Conservation (phyloP, 345 rosid genomes). For the Hibiscus tridactylites region DNA sequence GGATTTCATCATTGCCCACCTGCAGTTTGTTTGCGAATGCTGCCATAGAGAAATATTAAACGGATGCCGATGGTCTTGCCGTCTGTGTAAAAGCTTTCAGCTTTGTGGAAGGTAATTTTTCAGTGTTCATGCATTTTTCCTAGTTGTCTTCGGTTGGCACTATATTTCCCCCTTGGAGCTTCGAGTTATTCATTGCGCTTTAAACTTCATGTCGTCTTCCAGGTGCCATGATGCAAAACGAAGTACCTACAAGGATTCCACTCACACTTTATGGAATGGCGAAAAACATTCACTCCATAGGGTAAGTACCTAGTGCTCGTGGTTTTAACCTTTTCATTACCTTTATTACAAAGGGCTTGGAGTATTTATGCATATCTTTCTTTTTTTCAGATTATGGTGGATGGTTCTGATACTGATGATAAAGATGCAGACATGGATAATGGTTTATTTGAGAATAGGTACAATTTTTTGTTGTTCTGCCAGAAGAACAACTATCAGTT, state of each 20-base stretch:
- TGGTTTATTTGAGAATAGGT: slow-evolving; percentile 44
- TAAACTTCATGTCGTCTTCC: slow-evolving; percentile 5
- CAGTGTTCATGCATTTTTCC: not conserved
- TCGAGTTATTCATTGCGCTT: not conserved
- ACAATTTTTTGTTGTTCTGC: slow-evolving; percentile 45
- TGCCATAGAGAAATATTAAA: slow-evolving; percentile 41
- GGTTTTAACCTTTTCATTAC: not conserved
- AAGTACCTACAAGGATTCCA: slow-evolving; percentile 15
- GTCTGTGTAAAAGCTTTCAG: slow-evolving; percentile 51
- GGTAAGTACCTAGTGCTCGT: slow-evolving; percentile 25
- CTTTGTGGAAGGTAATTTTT: slow-evolving; percentile 48
- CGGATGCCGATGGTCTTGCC: slow-evolving; percentile 51
- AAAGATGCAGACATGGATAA: slow-evolving; percentile 31
- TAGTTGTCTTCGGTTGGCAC: not conserved
- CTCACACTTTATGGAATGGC: slow-evolving; percentile 18
- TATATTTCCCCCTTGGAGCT: not conserved
- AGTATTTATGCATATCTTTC: not conserved
- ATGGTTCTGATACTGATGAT: slow-evolving; percentile 39
- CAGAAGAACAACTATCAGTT: slow-evolving; percentile 47
- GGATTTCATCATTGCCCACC: slow-evolving; percentile 46
- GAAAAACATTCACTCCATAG: slow-evolving; percentile 46
- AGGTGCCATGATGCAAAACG: slow-evolving; percentile 45
- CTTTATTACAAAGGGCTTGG: slow-evolving; percentile 1
- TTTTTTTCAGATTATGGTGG: slow-evolving; percentile 33
- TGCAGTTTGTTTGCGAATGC: slow-evolving; percentile 45